phyloP scores from a whole-genome alignment of 2,329 filamentous ascomycete genomes.

The Cyphellophora europaea region DNA sequence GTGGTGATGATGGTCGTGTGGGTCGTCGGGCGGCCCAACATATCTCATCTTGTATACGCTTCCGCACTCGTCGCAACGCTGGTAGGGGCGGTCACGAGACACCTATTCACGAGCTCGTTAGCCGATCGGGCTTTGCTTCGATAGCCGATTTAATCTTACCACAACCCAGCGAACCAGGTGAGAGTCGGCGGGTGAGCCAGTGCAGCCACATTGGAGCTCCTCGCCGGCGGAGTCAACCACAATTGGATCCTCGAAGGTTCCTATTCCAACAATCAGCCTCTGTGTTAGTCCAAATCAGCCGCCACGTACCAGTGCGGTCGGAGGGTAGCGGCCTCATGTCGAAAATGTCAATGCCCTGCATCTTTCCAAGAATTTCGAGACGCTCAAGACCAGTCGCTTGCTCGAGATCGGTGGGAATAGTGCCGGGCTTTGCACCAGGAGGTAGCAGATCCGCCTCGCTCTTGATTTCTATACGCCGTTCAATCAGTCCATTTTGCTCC shows the following conservation, averaged over 20 bases:
- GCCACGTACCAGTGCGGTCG: conserved; percentile 71
- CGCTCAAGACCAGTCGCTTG: conserved; percentile 96
- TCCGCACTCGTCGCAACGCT: conserved; percentile 95
- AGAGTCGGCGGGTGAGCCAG: conserved; percentile 83
- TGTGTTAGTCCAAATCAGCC: conserved; percentile 1
- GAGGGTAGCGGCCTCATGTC: conserved; percentile 95
- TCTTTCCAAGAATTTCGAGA: conserved; percentile 97
- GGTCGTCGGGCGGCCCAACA: conserved; percentile 68
- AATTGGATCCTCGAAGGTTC: conserved; percentile 84
- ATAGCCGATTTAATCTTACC: conserved; percentile 40
- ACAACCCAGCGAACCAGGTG: conserved; percentile 87
- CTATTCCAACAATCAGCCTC: conserved; percentile 38
- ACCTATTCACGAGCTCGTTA: conserved; percentile 43
- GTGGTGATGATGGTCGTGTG: conserved; percentile 46
- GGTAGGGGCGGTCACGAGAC: conserved; percentile 78
- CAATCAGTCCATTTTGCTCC: too few species aligned
- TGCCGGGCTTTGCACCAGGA: conserved; percentile 71
- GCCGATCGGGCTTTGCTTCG: not conserved
- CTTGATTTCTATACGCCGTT: conserved; percentile 65
- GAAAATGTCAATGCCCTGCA: conserved; percentile 96
- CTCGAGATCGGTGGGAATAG: conserved; percentile 86
- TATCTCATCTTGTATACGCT: conserved; percentile 98
- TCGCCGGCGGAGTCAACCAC: conserved; percentile 83
- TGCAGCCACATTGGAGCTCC: conserved; percentile 96
- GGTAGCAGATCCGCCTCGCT: conserved; percentile 71